Percentiles rank a stretch among this genome's conserved stretches.
These are phyloP conservation scores for Leccinum insigne DNA, from an alignment of 1,284 basidiomycete species.

Conservation along the genomic window DNA sequence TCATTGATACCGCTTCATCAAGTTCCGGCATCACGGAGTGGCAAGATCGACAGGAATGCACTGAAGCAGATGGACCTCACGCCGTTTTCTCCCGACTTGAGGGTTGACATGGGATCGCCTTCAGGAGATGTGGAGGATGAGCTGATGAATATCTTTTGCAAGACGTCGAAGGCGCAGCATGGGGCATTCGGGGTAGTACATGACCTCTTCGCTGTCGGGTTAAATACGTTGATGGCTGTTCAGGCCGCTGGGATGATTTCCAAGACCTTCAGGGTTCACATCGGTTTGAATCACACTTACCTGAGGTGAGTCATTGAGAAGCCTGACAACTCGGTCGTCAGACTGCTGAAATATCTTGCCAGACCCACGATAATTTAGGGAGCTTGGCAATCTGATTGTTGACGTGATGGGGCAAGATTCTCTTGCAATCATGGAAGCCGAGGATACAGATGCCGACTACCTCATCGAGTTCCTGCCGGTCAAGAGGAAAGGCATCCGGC, in stretches of 20 bases:
- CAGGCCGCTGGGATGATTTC: constrained; percentile 28
- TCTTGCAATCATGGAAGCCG: constrained; percentile 28
- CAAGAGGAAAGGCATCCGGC: constrained; percentile 31
- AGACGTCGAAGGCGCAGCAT: too few relatives aligned
- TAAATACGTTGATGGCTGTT: too few relatives aligned
- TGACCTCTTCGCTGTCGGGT: too few relatives aligned
- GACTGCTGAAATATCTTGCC: not conserved
- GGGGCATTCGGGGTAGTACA: too few relatives aligned
- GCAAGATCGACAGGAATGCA: too few relatives aligned
- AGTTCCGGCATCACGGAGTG: too few relatives aligned
- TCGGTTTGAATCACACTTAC: constrained; percentile 31
- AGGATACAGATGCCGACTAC: constrained; percentile 28
- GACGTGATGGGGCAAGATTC: constrained; percentile 30
- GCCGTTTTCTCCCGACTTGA: too few relatives aligned
- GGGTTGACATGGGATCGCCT: too few relatives aligned
- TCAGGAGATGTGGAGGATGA: too few relatives aligned
- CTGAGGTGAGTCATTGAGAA: constrained; percentile 22
- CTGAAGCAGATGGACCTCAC: too few relatives aligned
- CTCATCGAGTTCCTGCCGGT: constrained; percentile 31
- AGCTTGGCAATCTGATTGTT: constrained; percentile 27
- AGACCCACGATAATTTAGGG: constrained; percentile 26
- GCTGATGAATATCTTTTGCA: too few relatives aligned
- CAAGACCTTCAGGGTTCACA: constrained; percentile 32
- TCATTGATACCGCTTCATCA: too few relatives aligned
- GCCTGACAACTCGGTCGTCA: not conserved